Conservation (phyloP, 2,329 filamentous ascomycete species). For the Sphaceloma murrayae region DNA sequence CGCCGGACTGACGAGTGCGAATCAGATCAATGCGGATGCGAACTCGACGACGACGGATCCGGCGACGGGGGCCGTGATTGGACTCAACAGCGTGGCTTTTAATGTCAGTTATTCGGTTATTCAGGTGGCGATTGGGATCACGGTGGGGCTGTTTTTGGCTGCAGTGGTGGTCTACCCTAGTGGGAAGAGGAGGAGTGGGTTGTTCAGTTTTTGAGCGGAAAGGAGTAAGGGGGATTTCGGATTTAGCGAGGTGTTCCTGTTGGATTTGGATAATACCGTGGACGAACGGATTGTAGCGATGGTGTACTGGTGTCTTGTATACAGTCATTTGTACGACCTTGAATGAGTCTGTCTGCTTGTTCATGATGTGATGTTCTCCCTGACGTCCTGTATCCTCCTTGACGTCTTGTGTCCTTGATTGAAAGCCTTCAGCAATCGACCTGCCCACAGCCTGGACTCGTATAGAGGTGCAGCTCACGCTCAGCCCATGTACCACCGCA, state of each 20-base stretch:
- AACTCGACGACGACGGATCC: constrained; percentile 35
- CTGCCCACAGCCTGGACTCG: no score
- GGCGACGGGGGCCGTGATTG: constrained; percentile 23
- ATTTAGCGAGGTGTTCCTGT: constrained; percentile 10
- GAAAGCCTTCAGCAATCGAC: no score
- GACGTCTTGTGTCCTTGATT: no score
- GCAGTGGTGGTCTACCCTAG: constrained; percentile 42
- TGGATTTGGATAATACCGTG: no score
- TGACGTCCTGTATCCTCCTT: no score
- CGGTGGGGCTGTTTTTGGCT: constrained; percentile 40
- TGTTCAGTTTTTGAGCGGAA: constrained; percentile 32
- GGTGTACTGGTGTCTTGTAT: no score
- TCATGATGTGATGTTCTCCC: no score
- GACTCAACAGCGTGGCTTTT: constrained; percentile 37
- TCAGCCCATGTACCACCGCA: no score
- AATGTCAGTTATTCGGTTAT: constrained; percentile 41
- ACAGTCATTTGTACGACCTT: no score
- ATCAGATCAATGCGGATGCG: constrained; percentile 39
- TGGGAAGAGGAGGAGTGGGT: constrained; percentile 38
- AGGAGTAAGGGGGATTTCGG: neutral
- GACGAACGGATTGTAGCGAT: no score
- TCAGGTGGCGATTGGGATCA: constrained; percentile 44
- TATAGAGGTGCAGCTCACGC: no score
- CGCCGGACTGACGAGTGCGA: constrained; percentile 46
- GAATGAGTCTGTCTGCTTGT: no score